Percentiles rank a stretch among this genome's conserved stretches.
Conservation (phyloP, 1,284 basidiomycete species). For the Marasmius sp. region DNA sequence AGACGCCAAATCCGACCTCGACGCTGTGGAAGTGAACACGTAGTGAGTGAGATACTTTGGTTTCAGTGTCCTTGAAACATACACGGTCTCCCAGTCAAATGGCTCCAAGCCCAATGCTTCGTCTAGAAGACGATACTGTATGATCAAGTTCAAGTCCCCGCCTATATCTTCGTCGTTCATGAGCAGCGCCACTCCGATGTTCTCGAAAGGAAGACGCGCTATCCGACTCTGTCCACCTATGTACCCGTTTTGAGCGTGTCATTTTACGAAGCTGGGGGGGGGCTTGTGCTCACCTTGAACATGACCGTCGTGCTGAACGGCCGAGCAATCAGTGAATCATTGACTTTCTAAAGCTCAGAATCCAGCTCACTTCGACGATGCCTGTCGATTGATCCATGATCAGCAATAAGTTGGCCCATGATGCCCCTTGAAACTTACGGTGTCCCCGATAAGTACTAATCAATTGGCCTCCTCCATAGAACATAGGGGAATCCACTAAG, state of each 20-base stretch:
- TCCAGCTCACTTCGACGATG: constrained; percentile 6
- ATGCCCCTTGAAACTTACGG: constrained; percentile 12
- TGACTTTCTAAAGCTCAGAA: not conserved
- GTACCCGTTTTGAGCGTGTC: not conserved
- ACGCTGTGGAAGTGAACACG: not conserved
- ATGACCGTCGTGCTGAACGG: constrained; percentile 18
- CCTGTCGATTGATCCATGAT: not conserved
- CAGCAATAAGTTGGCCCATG: not conserved
- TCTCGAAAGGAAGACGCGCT: constrained; percentile 21
- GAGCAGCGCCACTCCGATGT: constrained; percentile 18
- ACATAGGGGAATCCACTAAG: constrained; percentile 17
- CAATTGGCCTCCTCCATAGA: constrained; percentile 24
- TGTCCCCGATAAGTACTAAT: constrained; percentile 22
- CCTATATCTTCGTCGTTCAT: constrained; percentile 5
- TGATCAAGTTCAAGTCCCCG: constrained; percentile 2
- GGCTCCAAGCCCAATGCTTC: constrained; percentile 16
- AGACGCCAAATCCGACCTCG: not conserved
- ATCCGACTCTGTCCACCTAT: constrained; percentile 21
- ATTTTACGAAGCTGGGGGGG: not conserved
- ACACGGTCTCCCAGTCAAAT: constrained; percentile 18
- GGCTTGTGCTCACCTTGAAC: constrained; percentile 14
- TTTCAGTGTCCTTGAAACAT: not conserved
- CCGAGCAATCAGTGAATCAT: not conserved
- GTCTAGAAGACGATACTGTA: constrained; percentile 18
- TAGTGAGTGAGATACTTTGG: not conserved